Evolutionary conservation across 2,329 filamentous ascomycete species (phyloP).

Genomic region (Juglanconis oblonga): DNA sequence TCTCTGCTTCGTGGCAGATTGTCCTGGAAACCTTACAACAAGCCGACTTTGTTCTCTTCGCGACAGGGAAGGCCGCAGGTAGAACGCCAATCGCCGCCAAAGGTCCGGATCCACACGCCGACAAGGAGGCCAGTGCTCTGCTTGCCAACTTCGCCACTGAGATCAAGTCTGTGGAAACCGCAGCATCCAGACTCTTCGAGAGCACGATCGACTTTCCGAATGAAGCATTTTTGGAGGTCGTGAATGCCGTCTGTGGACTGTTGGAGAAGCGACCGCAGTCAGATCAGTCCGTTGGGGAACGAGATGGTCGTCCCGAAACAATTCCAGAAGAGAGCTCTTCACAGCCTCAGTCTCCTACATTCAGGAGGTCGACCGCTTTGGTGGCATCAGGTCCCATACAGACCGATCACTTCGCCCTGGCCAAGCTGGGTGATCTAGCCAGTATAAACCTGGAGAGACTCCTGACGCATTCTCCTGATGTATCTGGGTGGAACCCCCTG

Average conservation of each 20-base stretch:
- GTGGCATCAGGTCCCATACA: slow-evolving; percentile 51
- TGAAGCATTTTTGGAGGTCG: slow-evolving; percentile 72
- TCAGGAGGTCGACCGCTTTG: slow-evolving; percentile 46
- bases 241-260: slow-evolving; percentile 72
- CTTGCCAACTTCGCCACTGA: slow-evolving; percentile 73
- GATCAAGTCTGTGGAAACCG: slow-evolving; percentile 83
- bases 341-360: slow-evolving; percentile 32
- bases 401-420: slow-evolving; percentile 65
- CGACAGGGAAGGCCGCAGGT: slow-evolving; percentile 54
- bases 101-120: slow-evolving; percentile 44
- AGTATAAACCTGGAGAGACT: slow-evolving; percentile 74
- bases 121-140: slow-evolving; percentile 48
- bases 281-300: slow-evolving; percentile 22
- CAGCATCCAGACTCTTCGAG: slow-evolving; percentile 81
- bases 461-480: slow-evolving; percentile 60
- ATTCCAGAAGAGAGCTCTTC: slow-evolving; percentile 28
- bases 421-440: slow-evolving; percentile 71
- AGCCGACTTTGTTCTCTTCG: slow-evolving; percentile 81
- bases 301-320: slow-evolving; percentile 34
- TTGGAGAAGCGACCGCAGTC: slow-evolving; percentile 43
- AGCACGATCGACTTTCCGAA: slow-evolving; percentile 91
- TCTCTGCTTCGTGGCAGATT: slow-evolving; percentile 84
- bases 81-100: slow-evolving; percentile 47
- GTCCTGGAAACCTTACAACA: slow-evolving; percentile 89
- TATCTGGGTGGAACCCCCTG: slow-evolving; percentile 75